phyloP scores from a whole-genome alignment of 176 grass and related monocot species.

The Themeda triandra region DNA sequence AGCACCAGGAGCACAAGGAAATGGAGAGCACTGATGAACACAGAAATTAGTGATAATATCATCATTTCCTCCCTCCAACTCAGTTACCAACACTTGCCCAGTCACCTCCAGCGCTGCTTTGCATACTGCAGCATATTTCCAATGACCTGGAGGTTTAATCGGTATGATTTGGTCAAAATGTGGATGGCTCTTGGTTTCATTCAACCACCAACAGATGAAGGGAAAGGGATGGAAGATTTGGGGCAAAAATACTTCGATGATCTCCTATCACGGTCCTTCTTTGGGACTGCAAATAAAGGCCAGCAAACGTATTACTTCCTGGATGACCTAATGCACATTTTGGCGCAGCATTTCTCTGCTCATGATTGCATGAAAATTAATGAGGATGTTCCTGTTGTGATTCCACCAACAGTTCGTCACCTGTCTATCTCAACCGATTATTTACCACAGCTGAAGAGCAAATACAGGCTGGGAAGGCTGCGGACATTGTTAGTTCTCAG shows the following conservation, averaged over 20 bases:
- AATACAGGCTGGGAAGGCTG: constrained; percentile 25
- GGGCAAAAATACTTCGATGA: constrained; percentile 50
- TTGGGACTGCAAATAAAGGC: constrained; percentile 12
- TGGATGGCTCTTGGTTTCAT: constrained; percentile 49
- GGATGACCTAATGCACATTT: constrained; percentile 44
- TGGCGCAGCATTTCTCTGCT: constrained; percentile 36
- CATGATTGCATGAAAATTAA: constrained; percentile 49
- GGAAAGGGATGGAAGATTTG: constrained; percentile 20
- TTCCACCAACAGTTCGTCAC: constrained; percentile 42
- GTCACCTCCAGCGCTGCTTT: constrained; percentile 54
- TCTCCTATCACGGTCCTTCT: constrained; percentile 52
- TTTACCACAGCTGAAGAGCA: constrained; percentile 24
- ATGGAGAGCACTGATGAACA: constrained; percentile 42
- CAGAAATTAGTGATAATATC: constrained; percentile 21
- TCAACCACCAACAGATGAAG: neutral
- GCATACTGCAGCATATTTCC: constrained; percentile 68
- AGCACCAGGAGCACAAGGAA: constrained; percentile 10
- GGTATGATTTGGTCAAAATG: constrained; percentile 31
- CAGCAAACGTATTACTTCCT: constrained; percentile 30
- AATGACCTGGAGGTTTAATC: constrained; percentile 40
- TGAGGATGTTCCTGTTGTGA: constrained; percentile 2
- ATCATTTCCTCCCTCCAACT: constrained; percentile 40
- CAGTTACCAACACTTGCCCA: constrained; percentile 53
- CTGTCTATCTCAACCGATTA: constrained; percentile 36
- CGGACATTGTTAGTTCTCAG: constrained; percentile 35